These are phyloP conservation scores for Microcyclosporella mali DNA, from an alignment of 2,329 filamentous ascomycete genomes.

Conservation along the genomic window DNA sequence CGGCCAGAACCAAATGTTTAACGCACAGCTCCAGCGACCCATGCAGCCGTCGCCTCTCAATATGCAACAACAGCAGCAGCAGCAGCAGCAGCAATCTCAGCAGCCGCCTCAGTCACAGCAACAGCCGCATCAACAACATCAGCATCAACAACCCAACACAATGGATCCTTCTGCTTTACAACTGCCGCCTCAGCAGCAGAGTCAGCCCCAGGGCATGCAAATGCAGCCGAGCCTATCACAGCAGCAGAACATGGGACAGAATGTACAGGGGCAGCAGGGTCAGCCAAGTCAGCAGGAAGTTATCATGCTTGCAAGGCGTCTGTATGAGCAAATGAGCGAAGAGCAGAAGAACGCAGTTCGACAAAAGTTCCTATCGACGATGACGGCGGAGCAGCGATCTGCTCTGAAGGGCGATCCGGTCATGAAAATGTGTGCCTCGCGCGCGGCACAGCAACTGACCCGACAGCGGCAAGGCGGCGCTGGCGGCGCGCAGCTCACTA, in stretches of 20 bases:
- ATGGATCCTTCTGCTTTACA: background rate
- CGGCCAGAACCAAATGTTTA: conserved; percentile 21
- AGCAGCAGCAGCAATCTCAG: conserved; percentile 19
- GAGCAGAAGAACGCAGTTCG: conserved; percentile 20
- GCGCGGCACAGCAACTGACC: conserved; percentile 11
- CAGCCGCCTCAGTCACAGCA: conserved; percentile 25
- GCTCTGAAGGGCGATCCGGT: conserved; percentile 20
- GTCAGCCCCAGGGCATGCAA: conserved; percentile 3
- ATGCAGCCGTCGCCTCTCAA: conserved; percentile 27
- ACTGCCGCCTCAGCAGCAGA: conserved; percentile 6
- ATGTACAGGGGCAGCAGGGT: conserved; percentile 9
- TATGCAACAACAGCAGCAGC: conserved; percentile 17
- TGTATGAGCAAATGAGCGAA: conserved; percentile 22
- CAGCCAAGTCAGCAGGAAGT: conserved; percentile 17
- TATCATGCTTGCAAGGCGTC: conserved; percentile 13
- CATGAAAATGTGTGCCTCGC: conserved; percentile 15
- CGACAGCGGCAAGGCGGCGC: conserved; percentile 12
- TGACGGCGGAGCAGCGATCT: conserved; percentile 19
- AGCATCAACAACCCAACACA: conserved; percentile 22
- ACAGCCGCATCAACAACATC: conserved; percentile 23
- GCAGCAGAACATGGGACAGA: conserved; percentile 12
- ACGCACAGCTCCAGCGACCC: conserved; percentile 22
- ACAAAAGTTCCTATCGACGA: conserved; percentile 14
- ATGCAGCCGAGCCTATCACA: conserved; percentile 13
- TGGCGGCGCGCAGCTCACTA: conserved; percentile 11